phyloP scores from a whole-genome alignment of 2,329 filamentous ascomycete species.

The Pestalotiopsis sp. region DNA sequence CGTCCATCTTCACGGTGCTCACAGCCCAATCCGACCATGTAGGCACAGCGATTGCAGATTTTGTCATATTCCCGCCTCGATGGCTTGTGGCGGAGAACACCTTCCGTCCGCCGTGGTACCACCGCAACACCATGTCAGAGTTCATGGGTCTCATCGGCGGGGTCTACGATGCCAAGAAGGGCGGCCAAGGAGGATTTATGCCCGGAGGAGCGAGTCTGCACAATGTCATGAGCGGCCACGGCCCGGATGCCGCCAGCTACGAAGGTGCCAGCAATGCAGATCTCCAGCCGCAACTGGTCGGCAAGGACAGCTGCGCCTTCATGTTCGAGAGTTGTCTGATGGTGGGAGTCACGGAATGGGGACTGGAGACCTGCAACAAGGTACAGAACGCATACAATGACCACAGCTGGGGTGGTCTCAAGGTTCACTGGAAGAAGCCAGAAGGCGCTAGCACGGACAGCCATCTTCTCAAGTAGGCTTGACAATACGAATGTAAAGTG shows the following conservation, averaged over 20 bases:
- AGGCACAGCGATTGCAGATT: constrained; percentile 63
- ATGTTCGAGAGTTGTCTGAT: constrained; percentile 73
- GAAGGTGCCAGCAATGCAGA: constrained; percentile 66
- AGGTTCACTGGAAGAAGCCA: constrained; percentile 61
- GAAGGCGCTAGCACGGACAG: constrained; percentile 29
- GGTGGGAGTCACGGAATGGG: constrained; percentile 75
- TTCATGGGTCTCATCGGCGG: constrained; percentile 54
- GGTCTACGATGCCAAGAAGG: constrained; percentile 56
- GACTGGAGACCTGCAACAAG: constrained; percentile 59
- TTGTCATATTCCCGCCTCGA: constrained; percentile 65
- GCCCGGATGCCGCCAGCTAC: constrained; percentile 52
- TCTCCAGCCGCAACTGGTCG: constrained; percentile 59
- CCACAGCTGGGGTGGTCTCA: constrained; percentile 77
- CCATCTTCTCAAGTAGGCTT: constrained; percentile 32
- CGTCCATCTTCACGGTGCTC: constrained; percentile 68
- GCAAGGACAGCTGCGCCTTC: constrained; percentile 64
- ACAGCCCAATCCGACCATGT: constrained; percentile 52
- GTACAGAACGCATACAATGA: constrained; percentile 72
- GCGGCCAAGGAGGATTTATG: constrained; percentile 45
- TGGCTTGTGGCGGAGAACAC: constrained; percentile 64
- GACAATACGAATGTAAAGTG: neutral
- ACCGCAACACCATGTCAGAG: constrained; percentile 59
- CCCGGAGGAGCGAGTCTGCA: constrained; percentile 54
- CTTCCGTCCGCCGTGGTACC: constrained; percentile 66
- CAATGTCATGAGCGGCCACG: constrained; percentile 64